Base-by-base conservation (phyloP, 1,284 basidiomycete genomes). In the Xanthoconium separans region DNA sequence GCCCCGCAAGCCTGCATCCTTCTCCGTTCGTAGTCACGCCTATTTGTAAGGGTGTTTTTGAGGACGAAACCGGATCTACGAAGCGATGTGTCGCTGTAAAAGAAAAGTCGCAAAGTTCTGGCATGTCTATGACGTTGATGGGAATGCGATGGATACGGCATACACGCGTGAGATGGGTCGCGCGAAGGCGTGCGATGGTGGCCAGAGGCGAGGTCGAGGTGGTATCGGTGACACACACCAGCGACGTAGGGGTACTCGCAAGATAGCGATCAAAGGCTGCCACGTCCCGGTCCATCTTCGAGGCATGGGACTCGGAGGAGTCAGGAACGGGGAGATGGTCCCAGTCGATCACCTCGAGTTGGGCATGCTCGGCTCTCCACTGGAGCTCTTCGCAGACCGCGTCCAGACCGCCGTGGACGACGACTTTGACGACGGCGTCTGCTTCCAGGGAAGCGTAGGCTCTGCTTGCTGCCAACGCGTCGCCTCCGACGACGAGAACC, bases 21-120 rank as follows among this genome's bases (percentile, higher is more conserved):
- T 89, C 83, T 0, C 94, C 93, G 62, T 97, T 98, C 2, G 95
- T 95, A 1, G 93, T 93, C 1, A 98, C 82, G 0, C 90, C 92
- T 12, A 99, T 73, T 65, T 98, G 94, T 0, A 98, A 76, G 2
- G 89, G 75, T 0, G 82, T 84, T 6, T 81, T 74, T 53, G 65
- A 64, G 6, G 76, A 77, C 2, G 74, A 75, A n/a, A 67, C 62
- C 8, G 74, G 59, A 57, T 81, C 75, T 4, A 79, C 69, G 64
- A 98, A 94, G 6, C 95, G 89, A 66, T 98, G 93, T 0, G 87
- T 85, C 0, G 94, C 85, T 0, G 91, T 83, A 73, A 98, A 95
- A 0, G 89, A 87, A 68, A 93, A 98, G 66, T 97, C 93, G 70
- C 93, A 97, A 22, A 96, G 77, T 10, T 83, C 76, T 1, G 93